A percentile compares a stretch with the other conserved stretches of the same genome.
Evolutionary conservation across 495 filamentous ascomycete genomes (phyloP).

Genomic region (Penicillium turbatum): DNA sequence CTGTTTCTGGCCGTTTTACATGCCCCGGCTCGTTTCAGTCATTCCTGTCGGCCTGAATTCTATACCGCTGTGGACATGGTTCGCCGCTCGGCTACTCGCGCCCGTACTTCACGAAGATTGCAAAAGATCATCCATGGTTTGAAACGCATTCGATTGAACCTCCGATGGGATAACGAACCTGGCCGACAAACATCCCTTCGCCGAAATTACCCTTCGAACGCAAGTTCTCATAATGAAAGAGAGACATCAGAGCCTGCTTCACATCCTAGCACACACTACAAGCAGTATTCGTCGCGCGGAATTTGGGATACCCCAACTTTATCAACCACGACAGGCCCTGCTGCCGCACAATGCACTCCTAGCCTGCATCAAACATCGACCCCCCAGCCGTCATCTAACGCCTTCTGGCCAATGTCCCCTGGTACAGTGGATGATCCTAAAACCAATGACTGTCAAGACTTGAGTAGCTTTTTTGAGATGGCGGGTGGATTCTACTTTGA

Average conservation of each 20-base stretch:
- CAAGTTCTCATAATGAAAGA: neutral
- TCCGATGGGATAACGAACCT: conserved; percentile 8
- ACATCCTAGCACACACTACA: neutral
- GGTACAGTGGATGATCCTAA: conserved; percentile 9
- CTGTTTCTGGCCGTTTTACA: conserved; percentile 76
- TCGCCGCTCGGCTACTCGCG: conserved; percentile 50
- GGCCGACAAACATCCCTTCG: neutral
- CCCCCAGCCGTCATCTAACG: conserved; percentile 12
- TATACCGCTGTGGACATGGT: conserved; percentile 78
- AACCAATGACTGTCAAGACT: conserved; percentile 33
- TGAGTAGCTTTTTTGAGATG: conserved; percentile 45
- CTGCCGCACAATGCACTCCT: neutral
- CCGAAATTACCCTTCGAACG: neutral
- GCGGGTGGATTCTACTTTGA: conserved; percentile 40
- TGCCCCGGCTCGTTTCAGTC: conserved; percentile 67
- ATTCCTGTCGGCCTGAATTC: conserved; percentile 67
- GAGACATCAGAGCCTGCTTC: neutral
- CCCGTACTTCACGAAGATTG: conserved; percentile 33
- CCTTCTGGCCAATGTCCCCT: conserved; percentile 23
- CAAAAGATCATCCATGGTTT: conserved; percentile 40
- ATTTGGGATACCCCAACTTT: conserved; percentile 5
- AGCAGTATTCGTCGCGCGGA: neutral
- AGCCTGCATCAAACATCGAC: conserved; percentile 9
- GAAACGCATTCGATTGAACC: conserved; percentile 33
- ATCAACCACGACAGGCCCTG: conserved; percentile 4